A percentile compares a stretch with the other conserved stretches of the same genome.
phyloP scores from a whole-genome alignment of 768 basidiomycete genomes.

The Mycena sanguinolenta region DNA sequence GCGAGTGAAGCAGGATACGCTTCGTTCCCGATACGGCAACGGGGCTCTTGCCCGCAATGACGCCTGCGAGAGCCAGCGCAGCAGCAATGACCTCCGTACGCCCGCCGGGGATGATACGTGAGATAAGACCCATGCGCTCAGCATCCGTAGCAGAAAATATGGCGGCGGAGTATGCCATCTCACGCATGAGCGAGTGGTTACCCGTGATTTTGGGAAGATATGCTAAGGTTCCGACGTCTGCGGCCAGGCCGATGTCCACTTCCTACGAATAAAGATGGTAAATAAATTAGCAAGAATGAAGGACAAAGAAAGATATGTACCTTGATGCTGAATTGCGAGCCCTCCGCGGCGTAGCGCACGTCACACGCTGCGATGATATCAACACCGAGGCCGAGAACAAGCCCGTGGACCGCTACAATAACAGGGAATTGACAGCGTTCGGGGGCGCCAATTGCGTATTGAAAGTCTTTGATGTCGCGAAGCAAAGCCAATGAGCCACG shows the following conservation, averaged over 20 bases:
- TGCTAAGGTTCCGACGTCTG: conserved; percentile 90
- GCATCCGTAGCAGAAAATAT: conserved; percentile 81
- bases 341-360: conserved; percentile 65
- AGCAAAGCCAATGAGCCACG: conserved; percentile 53
- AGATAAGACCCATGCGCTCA: conserved; percentile 77
- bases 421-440: conserved; percentile 70
- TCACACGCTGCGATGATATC: conserved; percentile 73
- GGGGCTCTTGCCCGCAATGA: conserved; percentile 83
- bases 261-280: conserved; percentile 61
- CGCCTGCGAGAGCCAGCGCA: conserved; percentile 74
- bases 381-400: conserved; percentile 68
- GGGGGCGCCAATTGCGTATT: conserved; percentile 67
- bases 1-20: conserved; percentile 59
- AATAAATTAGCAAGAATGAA: background rate
- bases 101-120: conserved; percentile 76
- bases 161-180: conserved; percentile 83
- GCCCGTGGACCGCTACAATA: conserved; percentile 72
- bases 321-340: conserved; percentile 67
- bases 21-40: conserved; percentile 65
- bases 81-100: conserved; percentile 73
- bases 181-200: conserved; percentile 78
- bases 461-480: conserved; percentile 58
- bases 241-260: conserved; percentile 88
- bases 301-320: conserved; percentile 44
- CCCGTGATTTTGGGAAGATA: conserved; percentile 83